phyloP scores from a whole-genome alignment of 75 land plant genomes.

The Isoetes taiwanensis region DNA sequence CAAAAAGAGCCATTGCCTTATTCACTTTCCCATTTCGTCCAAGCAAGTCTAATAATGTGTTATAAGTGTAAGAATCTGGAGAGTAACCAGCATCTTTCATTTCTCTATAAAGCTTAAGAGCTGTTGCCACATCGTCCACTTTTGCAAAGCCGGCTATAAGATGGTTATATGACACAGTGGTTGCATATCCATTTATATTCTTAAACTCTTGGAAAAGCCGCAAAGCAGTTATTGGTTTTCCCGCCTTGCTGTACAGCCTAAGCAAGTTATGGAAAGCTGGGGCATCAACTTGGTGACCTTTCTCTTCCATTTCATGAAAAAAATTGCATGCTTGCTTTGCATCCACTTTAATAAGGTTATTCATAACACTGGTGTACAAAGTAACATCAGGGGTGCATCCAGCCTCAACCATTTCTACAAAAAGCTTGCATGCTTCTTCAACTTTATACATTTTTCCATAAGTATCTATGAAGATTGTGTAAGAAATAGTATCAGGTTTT shows the following conservation, averaged over 20 bases:
- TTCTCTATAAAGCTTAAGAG: background rate
- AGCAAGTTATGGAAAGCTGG: no score
- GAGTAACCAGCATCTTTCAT: background rate
- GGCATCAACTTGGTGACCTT: no score
- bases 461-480: background rate
- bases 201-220: background rate
- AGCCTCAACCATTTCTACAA: background rate
- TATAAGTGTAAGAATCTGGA: background rate
- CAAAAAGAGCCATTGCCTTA: background rate
- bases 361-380: background rate
- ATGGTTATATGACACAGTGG: no score
- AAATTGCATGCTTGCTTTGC: no score
- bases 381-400: background rate
- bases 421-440: background rate
- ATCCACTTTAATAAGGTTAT: background rate
- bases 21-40: background rate
- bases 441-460: background rate
- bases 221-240: background rate
- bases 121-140: background rate
- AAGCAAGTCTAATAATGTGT: background rate
- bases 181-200: no score
- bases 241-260: background rate
- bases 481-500: background rate
- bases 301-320: background rate
- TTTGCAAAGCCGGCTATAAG: background rate